Evolutionary conservation across 2,329 filamentous ascomycete species (phyloP).

Genomic region (Fusarium devonianum): DNA sequence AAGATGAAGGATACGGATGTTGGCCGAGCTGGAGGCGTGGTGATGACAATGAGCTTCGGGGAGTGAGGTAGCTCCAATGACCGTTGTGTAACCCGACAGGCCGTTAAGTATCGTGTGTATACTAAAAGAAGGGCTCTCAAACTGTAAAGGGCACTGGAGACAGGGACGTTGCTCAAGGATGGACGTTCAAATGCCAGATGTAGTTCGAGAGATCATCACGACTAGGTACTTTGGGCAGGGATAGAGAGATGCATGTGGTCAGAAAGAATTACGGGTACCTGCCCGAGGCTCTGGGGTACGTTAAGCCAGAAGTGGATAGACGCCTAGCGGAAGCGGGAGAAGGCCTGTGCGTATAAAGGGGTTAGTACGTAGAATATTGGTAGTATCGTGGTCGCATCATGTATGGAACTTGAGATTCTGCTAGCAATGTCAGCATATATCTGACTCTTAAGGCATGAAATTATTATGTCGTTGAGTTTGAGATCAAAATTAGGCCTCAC

Average conservation of each 20-base stretch:
- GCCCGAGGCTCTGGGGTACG: conserved; percentile 30
- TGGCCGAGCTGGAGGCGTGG: conserved; percentile 31
- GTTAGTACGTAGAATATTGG: not conserved
- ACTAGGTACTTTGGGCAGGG: too few species aligned
- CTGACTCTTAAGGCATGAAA: too few species aligned
- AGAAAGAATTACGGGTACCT: conserved; percentile 10
- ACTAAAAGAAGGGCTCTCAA: conserved; percentile 7
- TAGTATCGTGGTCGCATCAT: too few species aligned
- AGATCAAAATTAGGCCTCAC: too few species aligned
- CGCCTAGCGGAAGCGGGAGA: conserved; percentile 8
- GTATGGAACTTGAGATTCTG: too few species aligned
- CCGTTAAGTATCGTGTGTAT: conserved; percentile 7
- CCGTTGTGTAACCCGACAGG: conserved; percentile 17
- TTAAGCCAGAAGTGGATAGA: conserved; percentile 13
- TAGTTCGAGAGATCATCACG: conserved; percentile 23
- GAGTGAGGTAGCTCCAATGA: too few species aligned
- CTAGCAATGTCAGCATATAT: too few species aligned
- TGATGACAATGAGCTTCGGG: conserved; percentile 18
- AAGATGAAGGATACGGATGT: conserved; percentile 26
- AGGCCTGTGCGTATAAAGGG: not conserved
- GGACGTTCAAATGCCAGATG: conserved; percentile 12
- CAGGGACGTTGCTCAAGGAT: conserved; percentile 2
- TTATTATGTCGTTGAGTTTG: too few species aligned
- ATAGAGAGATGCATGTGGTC: conserved; percentile 27
- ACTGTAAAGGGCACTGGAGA: conserved; percentile 7